Base-by-base conservation (phyloP, 805 yeast species). In the Nakazawaea ishiwadae region DNA sequence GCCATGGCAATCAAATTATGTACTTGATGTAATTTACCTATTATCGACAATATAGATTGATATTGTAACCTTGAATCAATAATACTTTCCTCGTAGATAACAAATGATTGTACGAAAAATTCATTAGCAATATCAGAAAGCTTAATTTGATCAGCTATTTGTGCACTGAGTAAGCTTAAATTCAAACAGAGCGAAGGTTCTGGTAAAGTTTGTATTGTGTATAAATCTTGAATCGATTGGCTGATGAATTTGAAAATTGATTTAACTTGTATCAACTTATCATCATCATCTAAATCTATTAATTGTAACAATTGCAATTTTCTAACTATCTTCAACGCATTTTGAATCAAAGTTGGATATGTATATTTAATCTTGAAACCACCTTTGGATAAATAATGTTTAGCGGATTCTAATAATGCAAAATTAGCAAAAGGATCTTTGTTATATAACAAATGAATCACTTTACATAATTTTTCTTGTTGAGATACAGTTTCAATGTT, bases 81-180 rank as follows among this genome's bases (percentile, higher is more conserved):
- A 35, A 77, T 55, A 37, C 63, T 63, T 45, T 77, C 81, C 59
- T 91, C 98, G 57, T 87, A 90, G 0, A 88, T 73, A 1, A 90
- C 74, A 56, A 90, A 86, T 3, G 95, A 83, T 58, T 89, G 95
- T 28, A 86, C 90, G 59, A 83, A 87, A 54, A 88, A 80, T 62
- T 93, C 99, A 62, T 86, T 86, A 12, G 91, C 69, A 23, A 88
- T 79, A 45, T 84, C 88, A 44, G 80, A 82, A 29, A 80, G 66
- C 14, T 71, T 66, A 20, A 83, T 66, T 58, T 85, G 91, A 57
- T 93, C 96, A 0, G 97, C 91, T 3, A 86, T 60, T 12, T 77
- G 64, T 0, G 95, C 96, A 29, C 82, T 73, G 38, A 78, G 69
- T 41, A 87, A 65, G 55, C 84, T 75, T 31, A 81, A 54, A 52